Base-by-base conservation (phyloP, 345 rosid genomes). In the Angophora floribunda region DNA sequence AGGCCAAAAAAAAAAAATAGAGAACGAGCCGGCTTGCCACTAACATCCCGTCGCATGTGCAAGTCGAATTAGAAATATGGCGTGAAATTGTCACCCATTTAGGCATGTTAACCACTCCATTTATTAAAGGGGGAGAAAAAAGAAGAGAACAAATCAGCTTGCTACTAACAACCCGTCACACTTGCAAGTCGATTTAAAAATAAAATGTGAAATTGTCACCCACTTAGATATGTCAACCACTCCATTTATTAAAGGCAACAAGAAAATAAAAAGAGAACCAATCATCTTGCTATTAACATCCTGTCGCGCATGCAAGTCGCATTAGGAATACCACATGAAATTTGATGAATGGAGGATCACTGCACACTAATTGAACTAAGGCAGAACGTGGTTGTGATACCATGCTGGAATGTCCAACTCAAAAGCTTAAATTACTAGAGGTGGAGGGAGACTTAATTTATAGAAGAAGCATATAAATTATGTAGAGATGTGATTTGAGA, bases 111-210 rank as follows among this genome's bases (percentile, higher is more conserved):
- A 53, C 59, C 26, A 53, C 59, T 53, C 21, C 59, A 7, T 19
- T 53, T 21, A 21, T 53, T 53, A 53, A 21, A 53, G 59, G 4
- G 41, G 41, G 41, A 36, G 59, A 7, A 53, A 7, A 1, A 53
- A 53, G 8, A 7, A 53, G 51, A 4, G 26, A 55, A 4, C 11
- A 22, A 4, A 55, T 55, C 11, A 55, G 28, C 4, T 55, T 55
- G 0, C 61, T 22, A 22, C 61, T 22, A 9, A 55, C 61, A 55
- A 0, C 28, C 28, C 2, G 28, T 55, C 12, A 26, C 28, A 0
- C 12, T 11, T 22, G 28, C 5, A 22, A 22, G 9, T 55, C 9
- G 28, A 55, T 21, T 55, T 55, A 0, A 28, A 22, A 55, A 55
- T 22, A 55, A 21, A 28, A 12, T 55, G 28, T 55, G 61, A 55